phyloP scores from a whole-genome alignment of 805 yeast genomes.

The Metschnikowia henanensis region DNA sequence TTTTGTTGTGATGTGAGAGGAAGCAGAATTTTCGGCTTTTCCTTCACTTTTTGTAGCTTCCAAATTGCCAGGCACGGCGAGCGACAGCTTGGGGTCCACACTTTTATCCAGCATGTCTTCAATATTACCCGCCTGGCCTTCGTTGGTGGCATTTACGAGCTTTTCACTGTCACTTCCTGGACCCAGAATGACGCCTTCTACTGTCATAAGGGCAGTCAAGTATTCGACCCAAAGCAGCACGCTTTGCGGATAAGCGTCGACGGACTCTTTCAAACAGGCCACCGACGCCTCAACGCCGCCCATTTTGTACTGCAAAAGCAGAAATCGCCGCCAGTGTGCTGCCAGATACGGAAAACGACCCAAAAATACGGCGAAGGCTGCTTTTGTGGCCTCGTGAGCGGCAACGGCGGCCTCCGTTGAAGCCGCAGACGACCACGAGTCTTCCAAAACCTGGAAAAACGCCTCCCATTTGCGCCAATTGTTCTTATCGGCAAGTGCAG shows the following conservation, averaged over 20 bases:
- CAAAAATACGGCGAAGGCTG: slow-evolving; percentile 30
- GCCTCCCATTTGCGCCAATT: slow-evolving; percentile 42
- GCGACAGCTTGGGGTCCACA: too few relatives aligned
- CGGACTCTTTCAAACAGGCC: slow-evolving; percentile 33
- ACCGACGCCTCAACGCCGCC: slow-evolving; percentile 55
- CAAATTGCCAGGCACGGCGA: too few relatives aligned
- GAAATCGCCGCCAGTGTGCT: slow-evolving; percentile 65
- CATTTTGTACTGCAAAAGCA: slow-evolving; percentile 53
- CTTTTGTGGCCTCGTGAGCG: slow-evolving; percentile 2
- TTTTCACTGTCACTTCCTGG: slow-evolving; percentile 20
- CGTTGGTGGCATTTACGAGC: slow-evolving; percentile 19
- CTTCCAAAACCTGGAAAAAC: slow-evolving; percentile 32
- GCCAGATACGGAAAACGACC: slow-evolving; percentile 55
- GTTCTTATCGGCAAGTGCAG: slow-evolving; percentile 23
- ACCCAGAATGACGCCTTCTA: slow-evolving; percentile 14
- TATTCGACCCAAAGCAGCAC: slow-evolving; percentile 73
- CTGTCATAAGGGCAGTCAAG: slow-evolving; percentile 44
- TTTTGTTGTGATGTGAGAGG: too few relatives aligned
- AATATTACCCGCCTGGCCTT: too few relatives aligned
- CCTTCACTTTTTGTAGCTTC: too few relatives aligned
- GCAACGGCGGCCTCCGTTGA: slow-evolving; percentile 1
- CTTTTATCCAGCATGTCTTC: too few relatives aligned
- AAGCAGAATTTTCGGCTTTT: too few relatives aligned
- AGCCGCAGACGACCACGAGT: slow-evolving; percentile 17
- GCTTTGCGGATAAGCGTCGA: slow-evolving; percentile 53